Conservation (phyloP, 2,329 filamentous ascomycete species). For the Colletotrichum lindemuthianum region DNA sequence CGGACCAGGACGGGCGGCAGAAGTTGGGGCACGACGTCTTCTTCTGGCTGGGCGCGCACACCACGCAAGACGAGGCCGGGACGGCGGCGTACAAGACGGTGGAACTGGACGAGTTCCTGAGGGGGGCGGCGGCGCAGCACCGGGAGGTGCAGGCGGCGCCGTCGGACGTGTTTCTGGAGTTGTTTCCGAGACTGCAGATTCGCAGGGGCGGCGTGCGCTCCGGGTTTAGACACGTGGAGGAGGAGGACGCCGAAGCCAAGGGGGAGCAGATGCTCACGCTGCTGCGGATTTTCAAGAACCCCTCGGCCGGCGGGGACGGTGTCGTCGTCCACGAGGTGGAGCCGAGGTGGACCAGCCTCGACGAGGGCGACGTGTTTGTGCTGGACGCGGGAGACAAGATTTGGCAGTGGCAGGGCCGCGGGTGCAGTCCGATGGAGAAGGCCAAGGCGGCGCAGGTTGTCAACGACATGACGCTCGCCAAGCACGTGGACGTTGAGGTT, state of each 20-base stretch:
- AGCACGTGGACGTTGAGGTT: slow-evolving; percentile 73
- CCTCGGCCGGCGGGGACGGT: slow-evolving; percentile 54
- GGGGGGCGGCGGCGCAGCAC: slow-evolving; percentile 70
- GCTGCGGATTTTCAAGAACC: slow-evolving; percentile 71
- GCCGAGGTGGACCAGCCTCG: slow-evolving; percentile 68
- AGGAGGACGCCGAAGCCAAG: slow-evolving; percentile 43
- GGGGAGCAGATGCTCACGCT: slow-evolving; percentile 59
- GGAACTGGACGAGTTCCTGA: slow-evolving; percentile 74
- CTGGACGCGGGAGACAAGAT: slow-evolving; percentile 72
- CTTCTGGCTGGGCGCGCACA: slow-evolving; percentile 75
- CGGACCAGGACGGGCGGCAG: slow-evolving; percentile 47
- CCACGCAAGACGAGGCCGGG: slow-evolving; percentile 74
- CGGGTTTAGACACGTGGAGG: slow-evolving; percentile 72
- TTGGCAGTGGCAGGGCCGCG: slow-evolving; percentile 75
- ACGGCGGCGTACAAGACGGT: slow-evolving; percentile 77
- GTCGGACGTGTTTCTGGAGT: slow-evolving; percentile 67
- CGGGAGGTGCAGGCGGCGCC: slow-evolving; percentile 70
- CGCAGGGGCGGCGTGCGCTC: slow-evolving; percentile 68
- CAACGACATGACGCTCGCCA: slow-evolving; percentile 70
- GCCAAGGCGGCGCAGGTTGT: slow-evolving; percentile 74
- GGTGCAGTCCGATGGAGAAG: slow-evolving; percentile 75
- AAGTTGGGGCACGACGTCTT: slow-evolving; percentile 71
- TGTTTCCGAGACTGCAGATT: slow-evolving; percentile 71
- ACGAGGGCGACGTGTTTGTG: slow-evolving; percentile 74
- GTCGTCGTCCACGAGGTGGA: slow-evolving; percentile 72